Evolutionary conservation across 2,329 filamentous ascomycete species (phyloP).

Genomic region (Chaetothyriales sp.): DNA sequence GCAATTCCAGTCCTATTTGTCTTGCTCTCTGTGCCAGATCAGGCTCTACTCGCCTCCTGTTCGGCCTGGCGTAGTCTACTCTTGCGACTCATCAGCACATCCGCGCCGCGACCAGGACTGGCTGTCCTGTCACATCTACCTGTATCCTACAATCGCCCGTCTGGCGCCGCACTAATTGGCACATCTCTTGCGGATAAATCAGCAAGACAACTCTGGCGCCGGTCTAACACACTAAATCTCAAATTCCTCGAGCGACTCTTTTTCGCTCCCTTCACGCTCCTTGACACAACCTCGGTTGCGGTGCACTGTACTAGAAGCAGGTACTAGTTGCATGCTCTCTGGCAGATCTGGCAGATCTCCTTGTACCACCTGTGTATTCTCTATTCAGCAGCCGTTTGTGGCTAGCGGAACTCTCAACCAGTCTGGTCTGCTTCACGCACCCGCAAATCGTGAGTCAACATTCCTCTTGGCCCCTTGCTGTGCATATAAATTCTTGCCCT

Average conservation of each 20-base stretch:
- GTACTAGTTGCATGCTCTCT: neutral
- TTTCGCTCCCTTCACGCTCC: neutral
- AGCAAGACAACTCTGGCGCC: neutral
- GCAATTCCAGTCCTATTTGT: neutral
- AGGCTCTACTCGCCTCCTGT: neutral
- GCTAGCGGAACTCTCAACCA: neutral
- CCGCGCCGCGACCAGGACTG: neutral
- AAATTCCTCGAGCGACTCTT: neutral
- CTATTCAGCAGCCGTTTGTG: neutral
- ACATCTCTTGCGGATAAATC: neutral
- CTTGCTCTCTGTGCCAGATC: neutral
- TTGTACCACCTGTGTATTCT: neutral
- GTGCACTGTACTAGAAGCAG: neutral
- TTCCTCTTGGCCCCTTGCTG: neutral
- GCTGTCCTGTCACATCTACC: neutral
- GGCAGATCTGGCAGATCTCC: neutral
- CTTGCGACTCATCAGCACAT: neutral
- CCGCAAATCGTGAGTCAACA: neutral
- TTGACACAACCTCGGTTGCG: neutral
- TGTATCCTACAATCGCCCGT: neutral
- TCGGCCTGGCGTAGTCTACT: neutral
- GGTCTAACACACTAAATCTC: neutral
- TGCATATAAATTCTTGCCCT: neutral
- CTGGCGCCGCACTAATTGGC: neutral
- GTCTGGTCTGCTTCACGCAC: neutral